Base-by-base conservation (phyloP, 352 stramenopile species). In the Synura sp. region DNA sequence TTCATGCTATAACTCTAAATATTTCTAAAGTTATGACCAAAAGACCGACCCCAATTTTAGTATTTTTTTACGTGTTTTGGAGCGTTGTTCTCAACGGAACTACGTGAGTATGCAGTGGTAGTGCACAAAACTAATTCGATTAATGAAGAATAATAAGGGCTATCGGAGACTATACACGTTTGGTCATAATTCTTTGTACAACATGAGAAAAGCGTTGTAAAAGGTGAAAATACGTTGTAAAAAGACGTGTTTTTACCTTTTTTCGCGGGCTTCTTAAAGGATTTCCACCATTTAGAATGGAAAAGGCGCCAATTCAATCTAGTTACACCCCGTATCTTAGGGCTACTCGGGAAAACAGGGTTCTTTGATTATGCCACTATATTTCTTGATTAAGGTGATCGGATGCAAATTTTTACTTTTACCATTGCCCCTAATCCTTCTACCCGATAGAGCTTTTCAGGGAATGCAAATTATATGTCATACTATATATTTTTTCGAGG, bases 311-410 rank as follows among this genome's bases (percentile, higher is more conserved):
- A 27, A 67, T 67, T 67, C 53, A 67, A 67, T 12, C 53, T 67
- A 67, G 53, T 67, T 67, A 67, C 12, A 67, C 53, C 53, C 53
- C 53, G 53, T 67, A 67, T 22, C 53, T 67, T 67, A 67, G 53
- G 53, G 53, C 53, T 67, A 67, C 53, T 67, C 53, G 53, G 53
- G 53, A 22, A 67, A 67, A 67, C 53, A 67, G 53, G 12, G 53
- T 67, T 67, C 53, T 67, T 67, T 67, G 53, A 67, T 67, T 67
- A 67, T 67, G 27, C 53, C 53, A 67, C 53, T 67, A 67, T 67
- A 67, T 67, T 67, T 67, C 12, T 67, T 67, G 53, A 67, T 67
- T 67, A 27, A 67, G 53, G 53, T 67, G 53, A 67, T 22, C 53
- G 53, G 53, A 67, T 67, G 53, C 53, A 22, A 67, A 67, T 67